These are phyloP conservation scores for Tritrichomonas musculus DNA, from an alignment of 208 protist genomes.

Conservation along the genomic window DNA sequence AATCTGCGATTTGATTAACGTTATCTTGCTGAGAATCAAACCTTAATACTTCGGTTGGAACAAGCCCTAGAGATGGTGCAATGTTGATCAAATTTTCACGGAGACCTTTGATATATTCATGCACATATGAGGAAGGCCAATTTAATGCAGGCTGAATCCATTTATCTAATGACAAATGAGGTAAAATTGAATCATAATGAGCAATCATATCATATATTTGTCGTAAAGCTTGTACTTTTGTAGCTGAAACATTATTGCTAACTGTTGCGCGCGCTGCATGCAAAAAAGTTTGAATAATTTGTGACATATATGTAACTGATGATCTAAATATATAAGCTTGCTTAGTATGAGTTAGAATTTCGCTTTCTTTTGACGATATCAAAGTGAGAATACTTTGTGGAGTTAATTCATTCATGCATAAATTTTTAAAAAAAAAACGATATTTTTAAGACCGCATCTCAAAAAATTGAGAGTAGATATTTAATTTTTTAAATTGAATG, in stretches of 20 bases:
- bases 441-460: no score
- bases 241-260: not conserved
- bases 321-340: not conserved
- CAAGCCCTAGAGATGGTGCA: not conserved
- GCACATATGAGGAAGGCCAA: not conserved
- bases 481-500: no score
- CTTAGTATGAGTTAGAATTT: no score
- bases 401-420: no score
- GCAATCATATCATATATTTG: not conserved
- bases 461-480: no score
- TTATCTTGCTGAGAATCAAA: not conserved
- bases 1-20: not conserved
- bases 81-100: not conserved
- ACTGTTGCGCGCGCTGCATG: not conserved
- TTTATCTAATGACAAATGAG: not conserved
- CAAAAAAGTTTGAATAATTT: not conserved
- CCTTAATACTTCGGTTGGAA: not conserved
- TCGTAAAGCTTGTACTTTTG: not conserved
- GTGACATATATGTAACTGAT: not conserved
- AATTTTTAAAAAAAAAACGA: no score
- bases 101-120: not conserved
- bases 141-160: not conserved
- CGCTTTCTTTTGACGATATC: no score
- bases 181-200: not conserved
- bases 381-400: no score